Evolutionary conservation across 768 basidiomycete genomes (phyloP).

Genomic region (Leccinum incarnatum): DNA sequence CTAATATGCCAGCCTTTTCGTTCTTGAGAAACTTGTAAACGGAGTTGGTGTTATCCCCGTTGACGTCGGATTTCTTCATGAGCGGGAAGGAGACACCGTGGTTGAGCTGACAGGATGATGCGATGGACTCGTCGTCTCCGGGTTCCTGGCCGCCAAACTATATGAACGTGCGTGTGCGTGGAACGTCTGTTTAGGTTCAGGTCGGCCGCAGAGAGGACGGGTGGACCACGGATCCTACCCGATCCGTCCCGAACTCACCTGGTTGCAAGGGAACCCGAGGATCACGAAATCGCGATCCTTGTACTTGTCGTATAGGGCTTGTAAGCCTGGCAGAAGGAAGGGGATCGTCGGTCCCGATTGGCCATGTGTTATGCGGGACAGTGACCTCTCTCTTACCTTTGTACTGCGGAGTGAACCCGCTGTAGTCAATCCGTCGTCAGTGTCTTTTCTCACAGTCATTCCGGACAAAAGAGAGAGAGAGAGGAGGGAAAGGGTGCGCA

Average conservation of each 20-base stretch:
- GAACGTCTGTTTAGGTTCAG: neutral
- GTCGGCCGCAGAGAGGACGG: no score
- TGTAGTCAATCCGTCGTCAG: constrained; percentile 27
- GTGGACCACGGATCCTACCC: neutral
- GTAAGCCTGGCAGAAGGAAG: constrained; percentile 51
- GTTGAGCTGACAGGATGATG: constrained; percentile 73
- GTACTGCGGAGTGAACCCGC: constrained; percentile 85
- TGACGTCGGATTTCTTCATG: constrained; percentile 92
- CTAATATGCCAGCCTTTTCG: constrained; percentile 71
- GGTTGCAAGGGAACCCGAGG: constrained; percentile 91
- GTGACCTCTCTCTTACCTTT: constrained; percentile 42
- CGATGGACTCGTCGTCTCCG: constrained; percentile 71
- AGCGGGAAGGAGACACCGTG: constrained; percentile 89
- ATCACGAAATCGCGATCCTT: constrained; percentile 72
- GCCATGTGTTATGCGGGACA: neutral
- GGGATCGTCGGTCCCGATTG: neutral
- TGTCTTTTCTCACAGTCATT: neutral
- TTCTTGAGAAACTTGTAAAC: constrained; percentile 85
- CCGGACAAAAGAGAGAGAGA: neutral
- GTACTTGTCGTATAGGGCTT: constrained; percentile 78
- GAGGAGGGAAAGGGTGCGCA: neutral
- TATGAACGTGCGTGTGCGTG: neutral
- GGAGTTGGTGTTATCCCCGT: constrained; percentile 80
- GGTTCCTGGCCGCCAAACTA: constrained; percentile 89
- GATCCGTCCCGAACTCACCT: constrained; percentile 42